Percentiles rank a stretch among this genome's conserved stretches.
phyloP scores from a whole-genome alignment of 148 eudicot genomes.

The Simmondsia chinensis region DNA sequence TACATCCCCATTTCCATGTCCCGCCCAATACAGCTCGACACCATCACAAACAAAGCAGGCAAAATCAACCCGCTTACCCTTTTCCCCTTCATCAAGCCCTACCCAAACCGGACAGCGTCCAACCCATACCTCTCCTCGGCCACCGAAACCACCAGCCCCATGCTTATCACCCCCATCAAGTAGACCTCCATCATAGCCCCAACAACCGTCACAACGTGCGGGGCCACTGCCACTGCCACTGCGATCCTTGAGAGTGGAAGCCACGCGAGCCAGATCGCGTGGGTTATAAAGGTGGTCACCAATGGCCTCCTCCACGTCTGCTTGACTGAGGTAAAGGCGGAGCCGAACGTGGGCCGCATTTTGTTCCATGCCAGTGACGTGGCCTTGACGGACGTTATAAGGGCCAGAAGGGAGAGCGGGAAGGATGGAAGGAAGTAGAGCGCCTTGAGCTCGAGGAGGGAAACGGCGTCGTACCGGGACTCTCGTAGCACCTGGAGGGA shows the following conservation, averaged over 20 bases:
- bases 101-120: slow-evolving; percentile 23
- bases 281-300: slow-evolving; percentile 2
- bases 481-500: slow-evolving; percentile 5
- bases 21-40: slow-evolving; percentile 6
- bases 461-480: slow-evolving; percentile 3
- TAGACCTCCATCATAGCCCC: slow-evolving; percentile 1
- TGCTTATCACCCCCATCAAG: background rate
- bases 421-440: slow-evolving; percentile 18
- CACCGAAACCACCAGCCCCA: slow-evolving; percentile 27
- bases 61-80: slow-evolving; percentile 26
- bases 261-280: background rate
- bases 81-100: slow-evolving; percentile 27
- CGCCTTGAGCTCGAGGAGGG: slow-evolving; percentile 23
- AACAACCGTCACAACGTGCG: too few species aligned
- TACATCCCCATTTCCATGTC: slow-evolving; percentile 12
- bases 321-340: slow-evolving; percentile 3
- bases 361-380: background rate
- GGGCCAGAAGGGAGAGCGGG: slow-evolving; percentile 39
- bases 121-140: slow-evolving; percentile 26
- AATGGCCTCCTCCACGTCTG: background rate
- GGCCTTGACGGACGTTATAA: slow-evolving; percentile 21
- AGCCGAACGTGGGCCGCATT: background rate
- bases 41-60: slow-evolving; percentile 1
- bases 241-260: slow-evolving; percentile 1
- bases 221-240: background rate